These are phyloP conservation scores for Mycena haematopus DNA, from an alignment of 768 basidiomycete species.

Conservation along the genomic window DNA sequence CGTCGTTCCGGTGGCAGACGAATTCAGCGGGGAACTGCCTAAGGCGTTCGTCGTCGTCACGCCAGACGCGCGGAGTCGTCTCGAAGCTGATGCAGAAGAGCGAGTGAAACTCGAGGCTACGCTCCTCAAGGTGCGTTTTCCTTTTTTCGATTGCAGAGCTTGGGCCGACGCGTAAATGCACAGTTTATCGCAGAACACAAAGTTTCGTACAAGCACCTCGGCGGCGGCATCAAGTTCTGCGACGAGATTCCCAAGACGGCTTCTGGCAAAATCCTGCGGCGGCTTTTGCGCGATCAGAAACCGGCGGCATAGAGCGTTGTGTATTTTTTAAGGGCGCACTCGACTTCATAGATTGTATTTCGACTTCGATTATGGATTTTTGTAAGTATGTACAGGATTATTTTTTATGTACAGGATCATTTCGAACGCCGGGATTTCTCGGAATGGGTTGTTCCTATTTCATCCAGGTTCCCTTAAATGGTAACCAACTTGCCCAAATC, in stretches of 20 bases:
- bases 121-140: not conserved
- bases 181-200: slow-evolving; percentile 40
- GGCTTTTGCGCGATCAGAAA: slow-evolving; percentile 42
- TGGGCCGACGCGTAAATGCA: not conserved
- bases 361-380: not conserved
- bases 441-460: too few species aligned
- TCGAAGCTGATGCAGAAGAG: slow-evolving; percentile 16
- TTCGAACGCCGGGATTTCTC: too few species aligned
- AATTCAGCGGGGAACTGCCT: slow-evolving; percentile 57
- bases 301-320: not conserved
- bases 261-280: slow-evolving; percentile 44
- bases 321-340: too few species aligned
- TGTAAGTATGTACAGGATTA: too few species aligned
- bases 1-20: slow-evolving; percentile 53
- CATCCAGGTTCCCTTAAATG: too few species aligned
- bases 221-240: slow-evolving; percentile 47
- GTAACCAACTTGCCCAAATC: too few species aligned
- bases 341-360: not conserved
- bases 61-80: slow-evolving; percentile 38
- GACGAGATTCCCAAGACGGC: slow-evolving; percentile 51
- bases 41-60: slow-evolving; percentile 54
- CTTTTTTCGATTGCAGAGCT: not conserved
- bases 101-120: not conserved
- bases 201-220: slow-evolving; percentile 46
- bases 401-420: too few species aligned